Evolutionary conservation across 257 asterid species (phyloP).

Genomic region (Sherardia arvensis): DNA sequence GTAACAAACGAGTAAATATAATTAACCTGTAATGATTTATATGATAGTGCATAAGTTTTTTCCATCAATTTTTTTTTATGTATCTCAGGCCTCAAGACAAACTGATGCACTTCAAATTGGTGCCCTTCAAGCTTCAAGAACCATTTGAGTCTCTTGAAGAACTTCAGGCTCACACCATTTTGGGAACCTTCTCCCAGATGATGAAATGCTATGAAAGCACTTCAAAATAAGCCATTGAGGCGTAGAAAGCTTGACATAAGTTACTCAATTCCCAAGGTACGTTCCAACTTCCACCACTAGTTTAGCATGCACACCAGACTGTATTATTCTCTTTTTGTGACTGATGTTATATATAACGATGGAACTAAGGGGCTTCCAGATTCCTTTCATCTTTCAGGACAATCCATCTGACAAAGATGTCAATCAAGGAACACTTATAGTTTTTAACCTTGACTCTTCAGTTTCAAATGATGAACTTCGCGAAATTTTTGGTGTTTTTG

Average conservation of each 20-base stretch:
- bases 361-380: background rate
- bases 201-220: constrained; percentile 82
- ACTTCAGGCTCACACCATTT: constrained; percentile 90
- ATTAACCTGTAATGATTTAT: no score
- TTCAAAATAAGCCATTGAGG: constrained; percentile 65
- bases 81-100: constrained; percentile 75
- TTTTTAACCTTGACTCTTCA: constrained; percentile 75
- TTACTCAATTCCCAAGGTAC: constrained; percentile 89
- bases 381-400: constrained; percentile 35
- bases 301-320: background rate
- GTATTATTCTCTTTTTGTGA: background rate
- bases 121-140: constrained; percentile 80
- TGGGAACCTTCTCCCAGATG: constrained; percentile 97
- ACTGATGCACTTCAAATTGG: no score
- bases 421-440: constrained; percentile 75
- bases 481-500: constrained; percentile 72
- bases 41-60: no score
- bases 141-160: constrained; percentile 79
- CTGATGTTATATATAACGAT: background rate
- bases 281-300: constrained; percentile 6
- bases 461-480: no score
- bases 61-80: constrained; percentile 8
- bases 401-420: constrained; percentile 69
- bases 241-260: constrained; percentile 78
- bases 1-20: no score